These are phyloP conservation scores for Byssoonygena ceratinophila DNA, from an alignment of 2,329 filamentous ascomycete species.

Conservation along the genomic window DNA sequence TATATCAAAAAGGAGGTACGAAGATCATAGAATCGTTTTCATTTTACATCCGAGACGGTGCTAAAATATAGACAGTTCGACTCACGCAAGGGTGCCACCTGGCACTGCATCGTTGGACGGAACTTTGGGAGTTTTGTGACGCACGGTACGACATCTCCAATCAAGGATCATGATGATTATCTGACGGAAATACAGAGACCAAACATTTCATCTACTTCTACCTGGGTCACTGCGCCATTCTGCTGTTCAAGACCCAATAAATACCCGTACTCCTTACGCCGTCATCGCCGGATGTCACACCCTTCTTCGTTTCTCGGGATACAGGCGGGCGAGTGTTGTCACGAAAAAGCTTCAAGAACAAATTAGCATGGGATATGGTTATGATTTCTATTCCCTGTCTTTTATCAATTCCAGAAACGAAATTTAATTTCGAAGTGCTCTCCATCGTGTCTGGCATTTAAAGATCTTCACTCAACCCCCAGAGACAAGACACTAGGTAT, in stretches of 20 bases:
- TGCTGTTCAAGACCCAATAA: constrained; percentile 97
- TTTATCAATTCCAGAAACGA: not conserved
- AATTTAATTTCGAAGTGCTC: not conserved
- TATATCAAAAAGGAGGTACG: constrained; percentile 86
- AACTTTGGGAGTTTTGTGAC: constrained; percentile 99
- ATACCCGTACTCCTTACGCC: not conserved
- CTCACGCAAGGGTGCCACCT: constrained; percentile 90
- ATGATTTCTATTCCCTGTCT: not conserved
- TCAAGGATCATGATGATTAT: not conserved
- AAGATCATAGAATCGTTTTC: constrained; percentile 12
- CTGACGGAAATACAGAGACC: constrained; percentile 57
- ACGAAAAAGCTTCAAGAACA: not conserved
- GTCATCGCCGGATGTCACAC: not conserved
- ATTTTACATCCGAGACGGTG: constrained; percentile 6
- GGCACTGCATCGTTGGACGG: constrained; percentile 96
- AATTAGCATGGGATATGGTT: not conserved
- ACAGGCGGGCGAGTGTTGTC: not conserved
- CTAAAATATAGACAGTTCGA: constrained; percentile 59
- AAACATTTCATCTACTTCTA: constrained; percentile 99
- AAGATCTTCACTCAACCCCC: constrained; percentile 1
- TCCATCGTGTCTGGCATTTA: not conserved
- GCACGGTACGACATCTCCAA: constrained; percentile 55
- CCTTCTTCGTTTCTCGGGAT: not conserved
- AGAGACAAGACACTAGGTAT: not conserved
- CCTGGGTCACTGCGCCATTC: constrained; percentile 92